Percentiles rank a stretch among this genome's conserved stretches.
phyloP scores from a whole-genome alignment of 345 rosid genomes.

The Pelargonium nanum region DNA sequence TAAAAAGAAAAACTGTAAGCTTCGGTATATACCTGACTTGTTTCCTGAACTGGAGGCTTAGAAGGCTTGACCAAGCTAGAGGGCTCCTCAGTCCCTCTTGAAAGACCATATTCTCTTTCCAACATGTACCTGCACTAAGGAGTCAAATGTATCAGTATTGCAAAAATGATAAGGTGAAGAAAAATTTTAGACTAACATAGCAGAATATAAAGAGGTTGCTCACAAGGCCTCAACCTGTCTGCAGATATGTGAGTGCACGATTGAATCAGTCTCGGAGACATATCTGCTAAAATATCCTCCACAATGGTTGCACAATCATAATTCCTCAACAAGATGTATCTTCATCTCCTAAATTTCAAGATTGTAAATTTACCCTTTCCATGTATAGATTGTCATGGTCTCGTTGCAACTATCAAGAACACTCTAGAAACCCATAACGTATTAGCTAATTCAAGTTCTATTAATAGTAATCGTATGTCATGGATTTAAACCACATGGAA shows the following conservation, averaged over 20 bases:
- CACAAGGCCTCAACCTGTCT: no score
- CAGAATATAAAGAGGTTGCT: background rate
- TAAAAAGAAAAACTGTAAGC: no score
- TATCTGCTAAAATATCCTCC: conserved; percentile 80
- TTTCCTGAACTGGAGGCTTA: conserved; percentile 68
- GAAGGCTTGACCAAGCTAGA: conserved; percentile 61
- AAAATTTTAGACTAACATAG: background rate
- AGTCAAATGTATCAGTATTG: background rate
- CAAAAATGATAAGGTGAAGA: conserved; percentile 8
- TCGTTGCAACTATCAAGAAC: conserved; percentile 97
- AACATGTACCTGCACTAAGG: conserved; percentile 59
- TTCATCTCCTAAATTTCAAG: conserved; percentile 88
- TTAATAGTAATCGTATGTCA: no score
- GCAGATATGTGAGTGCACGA: conserved; percentile 71
- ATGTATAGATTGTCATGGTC: conserved; percentile 90
- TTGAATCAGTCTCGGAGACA: conserved; percentile 60
- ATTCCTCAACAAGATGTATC: conserved; percentile 90
- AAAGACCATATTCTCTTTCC: conserved; percentile 43
- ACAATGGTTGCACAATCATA: conserved; percentile 98
- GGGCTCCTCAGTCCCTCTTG: conserved; percentile 42
- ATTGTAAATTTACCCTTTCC: conserved; percentile 95
- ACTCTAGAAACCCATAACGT: conserved; percentile 40
- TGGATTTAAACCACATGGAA: background rate
- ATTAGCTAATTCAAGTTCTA: background rate
- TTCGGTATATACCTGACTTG: no score